Percentiles rank a stretch among this genome's conserved stretches.
phyloP scores from a whole-genome alignment of 2,329 filamentous ascomycete species.

The Clarireedia paspali region DNA sequence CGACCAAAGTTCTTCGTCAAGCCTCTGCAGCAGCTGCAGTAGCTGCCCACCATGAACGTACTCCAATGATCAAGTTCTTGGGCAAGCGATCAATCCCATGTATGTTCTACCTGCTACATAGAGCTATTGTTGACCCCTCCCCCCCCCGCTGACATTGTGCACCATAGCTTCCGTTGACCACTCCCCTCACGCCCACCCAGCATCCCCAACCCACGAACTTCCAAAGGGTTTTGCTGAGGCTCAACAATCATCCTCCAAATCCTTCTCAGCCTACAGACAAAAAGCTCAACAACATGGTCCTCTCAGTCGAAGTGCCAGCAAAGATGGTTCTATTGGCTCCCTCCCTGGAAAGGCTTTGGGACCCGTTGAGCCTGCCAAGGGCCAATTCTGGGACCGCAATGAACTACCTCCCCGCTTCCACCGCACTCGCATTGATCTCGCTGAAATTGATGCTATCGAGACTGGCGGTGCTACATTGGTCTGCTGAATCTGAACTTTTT shows the following conservation, averaged over 20 bases:
- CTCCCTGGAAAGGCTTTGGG: constrained; percentile 60
- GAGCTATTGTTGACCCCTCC: not conserved
- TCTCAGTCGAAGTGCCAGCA: constrained; percentile 31
- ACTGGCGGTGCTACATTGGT: constrained; percentile 74
- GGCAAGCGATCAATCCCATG: constrained; percentile 33
- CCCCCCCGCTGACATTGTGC: constrained; percentile 12
- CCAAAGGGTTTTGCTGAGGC: constrained; percentile 47
- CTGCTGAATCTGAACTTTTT: constrained; percentile 18
- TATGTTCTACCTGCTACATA: constrained; percentile 19
- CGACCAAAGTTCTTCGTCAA: constrained; percentile 31
- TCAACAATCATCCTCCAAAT: constrained; percentile 27
- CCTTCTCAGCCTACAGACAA: constrained; percentile 52
- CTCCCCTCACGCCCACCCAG: constrained; percentile 49
- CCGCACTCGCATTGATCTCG: constrained; percentile 61
- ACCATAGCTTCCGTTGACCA: constrained; percentile 46
- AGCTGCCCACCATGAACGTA: constrained; percentile 28
- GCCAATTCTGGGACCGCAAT: constrained; percentile 79
- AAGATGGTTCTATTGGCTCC: constrained; percentile 23
- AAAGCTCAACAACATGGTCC: constrained; percentile 53
- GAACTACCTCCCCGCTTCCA: constrained; percentile 83
- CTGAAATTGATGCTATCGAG: constrained; percentile 94
- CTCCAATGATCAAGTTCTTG: constrained; percentile 35
- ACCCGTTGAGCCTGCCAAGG: constrained; percentile 59
- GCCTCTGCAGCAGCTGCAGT: constrained; percentile 25
- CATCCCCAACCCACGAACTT: constrained; percentile 43